Evolutionary conservation across 177 flowering plant genomes (phyloP).

Genomic region (Vitis hybrid): DNA sequence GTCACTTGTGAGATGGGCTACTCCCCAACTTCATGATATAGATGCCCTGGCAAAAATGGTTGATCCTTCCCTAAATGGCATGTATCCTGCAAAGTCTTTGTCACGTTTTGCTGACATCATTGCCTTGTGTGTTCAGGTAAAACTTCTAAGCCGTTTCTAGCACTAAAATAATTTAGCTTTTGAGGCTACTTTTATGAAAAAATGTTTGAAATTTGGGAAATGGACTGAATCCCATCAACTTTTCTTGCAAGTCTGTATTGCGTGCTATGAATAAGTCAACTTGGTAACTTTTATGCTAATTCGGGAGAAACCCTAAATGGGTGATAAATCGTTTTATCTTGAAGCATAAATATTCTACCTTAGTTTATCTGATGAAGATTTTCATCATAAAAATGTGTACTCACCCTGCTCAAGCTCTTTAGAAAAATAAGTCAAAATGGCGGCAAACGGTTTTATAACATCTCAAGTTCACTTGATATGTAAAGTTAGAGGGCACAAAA

Average conservation of each 20-base stretch:
- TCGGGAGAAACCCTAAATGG: too few species aligned
- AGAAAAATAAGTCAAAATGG: too few species aligned
- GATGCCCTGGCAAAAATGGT: constrained; percentile 97
- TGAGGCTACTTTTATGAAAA: too few species aligned
- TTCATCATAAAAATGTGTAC: too few species aligned
- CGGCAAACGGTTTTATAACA: too few species aligned
- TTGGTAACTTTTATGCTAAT: neutral
- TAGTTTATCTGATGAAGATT: too few species aligned
- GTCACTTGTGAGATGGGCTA: constrained; percentile 97
- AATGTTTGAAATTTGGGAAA: neutral
- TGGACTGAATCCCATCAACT: neutral
- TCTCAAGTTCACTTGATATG: too few species aligned
- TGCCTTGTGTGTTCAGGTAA: constrained; percentile 96
- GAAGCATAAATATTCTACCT: too few species aligned
- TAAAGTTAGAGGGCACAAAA: too few species aligned
- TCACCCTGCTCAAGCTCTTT: too few species aligned
- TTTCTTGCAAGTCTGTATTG: neutral
- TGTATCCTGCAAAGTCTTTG: constrained; percentile 93
- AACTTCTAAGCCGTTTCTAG: constrained; percentile 1
- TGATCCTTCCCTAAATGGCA: constrained; percentile 85
- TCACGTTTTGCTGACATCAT: constrained; percentile 96
- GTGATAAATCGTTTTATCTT: too few species aligned
- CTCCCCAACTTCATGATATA: constrained; percentile 96
- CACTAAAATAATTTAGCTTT: neutral
- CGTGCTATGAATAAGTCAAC: neutral